Base-by-base conservation (phyloP, 2,329 filamentous ascomycete genomes). In the Verticillium nubilum region DNA sequence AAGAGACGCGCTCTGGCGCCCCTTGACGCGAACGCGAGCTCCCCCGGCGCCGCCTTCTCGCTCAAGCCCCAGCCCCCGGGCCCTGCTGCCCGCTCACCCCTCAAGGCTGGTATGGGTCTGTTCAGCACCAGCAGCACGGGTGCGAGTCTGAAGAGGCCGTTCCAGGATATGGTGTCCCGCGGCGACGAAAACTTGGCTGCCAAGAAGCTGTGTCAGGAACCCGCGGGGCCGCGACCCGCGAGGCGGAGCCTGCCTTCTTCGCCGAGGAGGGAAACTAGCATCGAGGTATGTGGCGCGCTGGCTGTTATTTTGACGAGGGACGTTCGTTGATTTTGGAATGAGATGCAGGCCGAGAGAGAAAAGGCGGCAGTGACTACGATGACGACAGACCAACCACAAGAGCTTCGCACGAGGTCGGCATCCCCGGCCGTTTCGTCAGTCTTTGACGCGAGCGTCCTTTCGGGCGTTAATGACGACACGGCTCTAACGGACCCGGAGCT, bases 1-100 rank as follows among this genome's bases (percentile, higher is more conserved):
- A 81, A 79, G 68, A 72, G 78, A 76, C 79, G 79, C 76, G 78
- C 76, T 62, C 76, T 82, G 47, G 78, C 74, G 57, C 69, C 76
- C 25, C 71, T 80, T 56, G 73, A 81, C 70, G 74, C 75, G 58
- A 81, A 81, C 72, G 74, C 74, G 67, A 69, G 69, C 64, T 64
- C 61, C 23, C 66, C 67, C 26, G 62, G 66, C 19, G 69, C 71
- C n/a, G 42, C 42, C 42, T 58, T 53, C 26, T 33, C 28, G 19
- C 17, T 12, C 25, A 47, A 37, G 29, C 35, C 61, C 15, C 63
- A 57, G 54, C 28, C 47, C 26, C 15, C 23, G 17, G 9, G 59
- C 26, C 1, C 55, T 10, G 35, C 17, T 9, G 19, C 35, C 28
- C 50, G 50, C 12, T 62, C 53, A 12, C 61, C 56, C 28, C 56